Conservation (phyloP, 2,329 filamentous ascomycete genomes). For the Neonectria sp. region DNA sequence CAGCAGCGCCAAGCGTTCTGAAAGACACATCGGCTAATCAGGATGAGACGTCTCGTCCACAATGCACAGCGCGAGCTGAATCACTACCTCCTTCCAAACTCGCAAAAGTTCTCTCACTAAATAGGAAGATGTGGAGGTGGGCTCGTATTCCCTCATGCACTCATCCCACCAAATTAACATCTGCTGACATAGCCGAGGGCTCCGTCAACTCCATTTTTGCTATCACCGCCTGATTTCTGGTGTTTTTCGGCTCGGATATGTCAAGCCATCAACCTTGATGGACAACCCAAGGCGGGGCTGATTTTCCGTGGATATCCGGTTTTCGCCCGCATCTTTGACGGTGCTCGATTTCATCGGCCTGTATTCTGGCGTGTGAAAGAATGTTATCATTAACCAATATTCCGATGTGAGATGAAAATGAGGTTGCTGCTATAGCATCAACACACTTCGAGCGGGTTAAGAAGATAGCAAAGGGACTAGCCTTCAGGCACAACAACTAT, state of each 20-base stretch:
- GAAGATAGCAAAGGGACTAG: too few species aligned
- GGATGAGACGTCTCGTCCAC: not conserved
- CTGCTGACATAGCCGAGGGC: not conserved
- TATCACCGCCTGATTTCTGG: not conserved
- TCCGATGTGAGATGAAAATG: too few species aligned
- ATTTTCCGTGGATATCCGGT: not conserved
- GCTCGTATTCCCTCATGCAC: not conserved
- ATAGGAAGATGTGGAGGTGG: not conserved
- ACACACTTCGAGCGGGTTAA: too few species aligned
- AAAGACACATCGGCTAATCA: not conserved
- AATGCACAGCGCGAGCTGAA: not conserved
- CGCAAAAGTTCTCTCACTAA: not conserved
- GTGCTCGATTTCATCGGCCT: not conserved
- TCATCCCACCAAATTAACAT: not conserved
- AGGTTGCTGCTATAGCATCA: too few species aligned
- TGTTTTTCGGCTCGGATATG: not conserved
- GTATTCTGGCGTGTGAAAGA: too few species aligned
- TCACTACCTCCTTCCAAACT: slow-evolving; percentile 3
- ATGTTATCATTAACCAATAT: too few species aligned
- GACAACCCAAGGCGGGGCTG: not conserved
- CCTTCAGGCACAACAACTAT: too few species aligned
- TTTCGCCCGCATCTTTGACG: not conserved
- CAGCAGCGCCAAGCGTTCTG: not conserved
- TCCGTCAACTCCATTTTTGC: not conserved
- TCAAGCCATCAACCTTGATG: not conserved